These are phyloP conservation scores for Parasitella parasitica DNA, from an alignment of 371 early-diverging fungal genomes.

Conservation along the genomic window DNA sequence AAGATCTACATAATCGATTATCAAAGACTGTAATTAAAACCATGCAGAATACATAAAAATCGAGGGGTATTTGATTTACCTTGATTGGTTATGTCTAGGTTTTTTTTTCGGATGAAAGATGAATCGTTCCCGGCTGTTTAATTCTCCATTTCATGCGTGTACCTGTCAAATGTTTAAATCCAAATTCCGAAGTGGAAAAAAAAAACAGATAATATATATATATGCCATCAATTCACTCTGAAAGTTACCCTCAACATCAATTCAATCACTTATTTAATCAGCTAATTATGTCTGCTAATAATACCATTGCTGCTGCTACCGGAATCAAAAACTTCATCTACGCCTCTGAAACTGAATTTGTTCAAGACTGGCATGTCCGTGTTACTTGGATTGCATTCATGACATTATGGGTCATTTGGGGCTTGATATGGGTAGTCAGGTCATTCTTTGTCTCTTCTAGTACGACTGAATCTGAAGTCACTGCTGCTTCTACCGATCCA, in stretches of 20 bases:
- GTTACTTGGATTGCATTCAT: constrained; percentile 33
- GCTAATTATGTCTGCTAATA: background rate
- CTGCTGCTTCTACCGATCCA: background rate
- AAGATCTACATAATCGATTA: background rate
- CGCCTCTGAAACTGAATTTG: background rate
- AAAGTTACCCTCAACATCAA: too few species aligned
- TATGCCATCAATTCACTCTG: background rate
- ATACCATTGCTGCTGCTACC: background rate
- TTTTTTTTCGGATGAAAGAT: background rate
- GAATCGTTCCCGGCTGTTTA: background rate
- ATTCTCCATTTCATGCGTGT: background rate
- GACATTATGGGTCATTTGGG: constrained; percentile 39
- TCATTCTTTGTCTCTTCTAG: constrained; percentile 10
- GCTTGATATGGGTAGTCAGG: constrained; percentile 24
- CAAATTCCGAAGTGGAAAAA: background rate
- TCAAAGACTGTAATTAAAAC: background rate
- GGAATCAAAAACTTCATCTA: background rate
- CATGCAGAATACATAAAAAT: background rate
- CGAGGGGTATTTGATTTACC: background rate
- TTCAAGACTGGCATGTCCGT: constrained; percentile 32
- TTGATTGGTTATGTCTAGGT: background rate
- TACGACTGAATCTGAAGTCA: background rate
- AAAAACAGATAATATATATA: background rate
- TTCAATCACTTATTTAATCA: too few species aligned
- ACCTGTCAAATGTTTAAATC: background rate